phyloP scores from a whole-genome alignment of 352 stramenopile genomes.

The Phytophthora sp. region DNA sequence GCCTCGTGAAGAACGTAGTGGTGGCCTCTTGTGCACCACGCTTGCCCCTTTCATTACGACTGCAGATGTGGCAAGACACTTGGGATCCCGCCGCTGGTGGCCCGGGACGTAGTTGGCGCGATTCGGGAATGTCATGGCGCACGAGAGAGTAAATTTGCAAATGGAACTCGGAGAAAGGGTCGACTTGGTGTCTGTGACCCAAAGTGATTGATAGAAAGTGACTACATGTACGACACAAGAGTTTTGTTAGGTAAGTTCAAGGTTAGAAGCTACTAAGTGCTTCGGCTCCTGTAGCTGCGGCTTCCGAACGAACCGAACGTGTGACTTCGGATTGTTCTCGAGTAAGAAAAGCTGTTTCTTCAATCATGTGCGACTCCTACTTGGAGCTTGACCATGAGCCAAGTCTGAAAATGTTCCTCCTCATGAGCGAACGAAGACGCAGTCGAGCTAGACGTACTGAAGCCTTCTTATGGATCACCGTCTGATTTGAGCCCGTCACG shows the following conservation, averaged over 20 bases:
- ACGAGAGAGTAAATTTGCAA: slow-evolving; percentile 11
- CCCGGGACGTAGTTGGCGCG: slow-evolving; percentile 53
- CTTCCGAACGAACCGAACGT: slow-evolving; percentile 20
- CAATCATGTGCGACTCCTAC: slow-evolving; percentile 30
- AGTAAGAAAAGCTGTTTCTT: slow-evolving; percentile 41
- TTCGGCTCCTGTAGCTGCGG: slow-evolving; percentile 11
- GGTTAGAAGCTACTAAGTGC: slow-evolving; percentile 1
- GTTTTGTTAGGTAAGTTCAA: slow-evolving; percentile 1
- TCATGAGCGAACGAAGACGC: slow-evolving; percentile 16
- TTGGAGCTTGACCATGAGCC: slow-evolving; percentile 36
- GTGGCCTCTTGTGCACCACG: slow-evolving; percentile 2
- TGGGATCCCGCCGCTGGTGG: slow-evolving; percentile 45
- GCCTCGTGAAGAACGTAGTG: background rate
- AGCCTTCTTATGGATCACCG: slow-evolving; percentile 25
- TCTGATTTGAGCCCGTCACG: slow-evolving; percentile 23
- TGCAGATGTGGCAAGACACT: slow-evolving; percentile 21
- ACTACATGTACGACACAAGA: background rate
- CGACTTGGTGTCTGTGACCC: background rate
- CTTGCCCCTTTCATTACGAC: background rate
- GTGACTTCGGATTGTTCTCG: slow-evolving; percentile 40
- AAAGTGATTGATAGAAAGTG: background rate
- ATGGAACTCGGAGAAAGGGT: slow-evolving; percentile 5
- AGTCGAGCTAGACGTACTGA: slow-evolving; percentile 24
- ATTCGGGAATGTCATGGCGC: slow-evolving; percentile 71
- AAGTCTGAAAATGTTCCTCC: slow-evolving; percentile 20